Evolutionary conservation across 2,329 filamentous ascomycete genomes (phyloP), one percentile per base, ranked within the genome.

Genomic region (Penicillium polonicum): DNA sequence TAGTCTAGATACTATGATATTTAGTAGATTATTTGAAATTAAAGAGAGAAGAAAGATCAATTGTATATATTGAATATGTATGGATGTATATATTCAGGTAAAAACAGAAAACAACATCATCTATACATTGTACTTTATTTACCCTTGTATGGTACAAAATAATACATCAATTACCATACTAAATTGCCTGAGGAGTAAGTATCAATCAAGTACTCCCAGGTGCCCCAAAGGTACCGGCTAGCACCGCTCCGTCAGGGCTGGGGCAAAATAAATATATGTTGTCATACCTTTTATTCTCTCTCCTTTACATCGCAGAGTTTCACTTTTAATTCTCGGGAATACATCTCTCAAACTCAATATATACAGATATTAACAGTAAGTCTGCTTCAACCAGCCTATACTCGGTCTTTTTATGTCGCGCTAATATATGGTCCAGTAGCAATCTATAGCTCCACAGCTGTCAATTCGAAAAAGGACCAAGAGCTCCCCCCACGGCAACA

Each of bases 401-500:
- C 23, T 35, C 5, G 8, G 8, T 48, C 13, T 33, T 33, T 35
- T 35, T 23, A 15, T 23, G 45, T n/a, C 19, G 27, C 17, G 4
- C 42, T 48, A 25, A 48, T 48, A 5, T 25, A 35, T 25, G 45
- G 8, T 13, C 21, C 10, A 35, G 29, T 23, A 35, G 15, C 31
- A 55, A 49, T n/a, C 33, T 7, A 35, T 46, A 52, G 29, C 50
- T 52, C 6, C 29, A 31, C 8, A 44, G 19, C 10, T n/a, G 3
- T 31, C 25, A 29, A 44, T n/a, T 17, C 9, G 5, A 36, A 36
- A 33, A 23, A 23, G 23, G 23, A 23, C 23, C 3, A 19, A 48
- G 27, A 51, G 25, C 29, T 41, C 29, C 36, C n/a, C 17, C 17
- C 4, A 25, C 45, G 21, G 38, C 35, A 64, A 54, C 44, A 74